Conservation (phyloP, 164 flowering plant species). For the Vitis amurensis region DNA sequence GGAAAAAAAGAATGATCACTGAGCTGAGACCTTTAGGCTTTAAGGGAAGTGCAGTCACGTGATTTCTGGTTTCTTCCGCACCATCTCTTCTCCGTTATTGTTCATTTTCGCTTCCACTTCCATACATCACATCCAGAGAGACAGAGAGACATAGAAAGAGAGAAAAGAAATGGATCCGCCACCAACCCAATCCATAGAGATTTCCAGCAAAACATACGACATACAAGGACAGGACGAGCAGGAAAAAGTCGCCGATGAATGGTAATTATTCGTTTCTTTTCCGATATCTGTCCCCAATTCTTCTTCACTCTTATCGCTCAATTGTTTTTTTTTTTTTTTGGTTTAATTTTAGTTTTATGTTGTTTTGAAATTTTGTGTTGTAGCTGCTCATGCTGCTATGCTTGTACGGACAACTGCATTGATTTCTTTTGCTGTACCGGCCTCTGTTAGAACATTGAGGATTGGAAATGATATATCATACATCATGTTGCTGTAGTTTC, state of each 20-base stretch:
- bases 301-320: background rate
- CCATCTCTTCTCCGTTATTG: too few relatives aligned
- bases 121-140: too few relatives aligned
- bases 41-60: too few relatives aligned
- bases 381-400: constrained; percentile 63
- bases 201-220: constrained; percentile 15
- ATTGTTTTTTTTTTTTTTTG: background rate
- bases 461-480: too few relatives aligned
- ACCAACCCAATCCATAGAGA: constrained; percentile 30
- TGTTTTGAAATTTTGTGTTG: constrained; percentile 10
- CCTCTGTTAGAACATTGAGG: constrained; percentile 17
- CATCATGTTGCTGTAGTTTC: too few relatives aligned
- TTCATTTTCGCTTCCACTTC: too few relatives aligned
- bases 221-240: constrained; percentile 33
- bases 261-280: constrained; percentile 29
- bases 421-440: constrained; percentile 39
- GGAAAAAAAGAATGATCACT: too few relatives aligned
- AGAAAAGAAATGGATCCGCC: constrained; percentile 64
- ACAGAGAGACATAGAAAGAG: constrained; percentile 9
- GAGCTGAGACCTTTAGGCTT: too few relatives aligned
- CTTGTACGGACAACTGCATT: constrained; percentile 39
- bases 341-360: constrained; percentile 7
- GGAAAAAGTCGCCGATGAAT: constrained; percentile 41
- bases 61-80: too few relatives aligned
- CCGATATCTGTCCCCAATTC: background rate